phyloP scores from a whole-genome alignment of 345 rosid species.

The Murraya paniculata region DNA sequence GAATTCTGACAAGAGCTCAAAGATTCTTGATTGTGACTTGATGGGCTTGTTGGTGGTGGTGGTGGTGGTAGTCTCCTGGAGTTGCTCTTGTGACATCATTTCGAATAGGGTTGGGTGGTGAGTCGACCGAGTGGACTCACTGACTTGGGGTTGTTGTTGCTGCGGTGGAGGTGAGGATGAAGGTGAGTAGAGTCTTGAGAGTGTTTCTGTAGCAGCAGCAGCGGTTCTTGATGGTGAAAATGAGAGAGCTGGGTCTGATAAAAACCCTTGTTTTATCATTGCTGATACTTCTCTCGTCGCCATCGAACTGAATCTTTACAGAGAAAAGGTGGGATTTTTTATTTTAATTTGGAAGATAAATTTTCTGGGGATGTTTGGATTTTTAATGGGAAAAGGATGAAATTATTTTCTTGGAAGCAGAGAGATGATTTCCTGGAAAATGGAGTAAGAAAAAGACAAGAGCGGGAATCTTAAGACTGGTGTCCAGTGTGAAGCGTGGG shows the following conservation, averaged over 20 bases:
- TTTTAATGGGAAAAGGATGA: not conserved
- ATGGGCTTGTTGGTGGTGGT: conserved; percentile 32
- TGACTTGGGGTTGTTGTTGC: conserved; percentile 11
- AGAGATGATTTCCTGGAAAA: conserved; percentile 11
- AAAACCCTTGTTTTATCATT: conserved; percentile 80
- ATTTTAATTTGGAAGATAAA: not conserved
- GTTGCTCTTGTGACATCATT: conserved; percentile 92
- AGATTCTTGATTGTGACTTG: conserved; percentile 51
- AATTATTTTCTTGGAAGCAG: conserved; percentile 9
- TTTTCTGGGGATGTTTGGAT: not conserved
- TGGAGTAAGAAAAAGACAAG: conserved; percentile 1
- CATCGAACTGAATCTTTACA: conserved; percentile 29
- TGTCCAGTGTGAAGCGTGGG: conserved; percentile 36
- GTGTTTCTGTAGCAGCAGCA: conserved; percentile 10
- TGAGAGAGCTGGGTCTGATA: conserved; percentile 62
- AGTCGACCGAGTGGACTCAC: conserved; percentile 10
- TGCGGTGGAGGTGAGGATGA: conserved; percentile 41
- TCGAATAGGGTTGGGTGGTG: conserved; percentile 54
- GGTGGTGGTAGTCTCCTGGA: conserved; percentile 38
- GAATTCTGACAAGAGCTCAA: conserved; percentile 64
- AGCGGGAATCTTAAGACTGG: conserved; percentile 44
- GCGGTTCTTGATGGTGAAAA: conserved; percentile 59
- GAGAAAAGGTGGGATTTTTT: not conserved
- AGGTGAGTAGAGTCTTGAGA: conserved; percentile 33
- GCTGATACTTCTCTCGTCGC: conserved; percentile 76